Evolutionary conservation across 306 rosid species (phyloP).

Genomic region (Cercis canadensis): DNA sequence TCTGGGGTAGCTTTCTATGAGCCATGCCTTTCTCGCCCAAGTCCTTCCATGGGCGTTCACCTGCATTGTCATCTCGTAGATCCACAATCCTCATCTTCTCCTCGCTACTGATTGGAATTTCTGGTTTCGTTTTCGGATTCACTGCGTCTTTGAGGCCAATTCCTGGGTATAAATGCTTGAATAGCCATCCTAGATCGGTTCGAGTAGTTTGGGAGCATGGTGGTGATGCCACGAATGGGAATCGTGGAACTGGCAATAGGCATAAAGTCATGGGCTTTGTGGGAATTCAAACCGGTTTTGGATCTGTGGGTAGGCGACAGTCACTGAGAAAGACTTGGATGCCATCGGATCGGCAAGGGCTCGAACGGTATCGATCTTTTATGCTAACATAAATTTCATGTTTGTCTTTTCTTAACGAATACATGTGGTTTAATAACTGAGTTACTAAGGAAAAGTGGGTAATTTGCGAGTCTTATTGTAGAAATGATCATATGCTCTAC

Average conservation of each 20-base stretch:
- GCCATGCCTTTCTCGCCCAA: constrained; percentile 70
- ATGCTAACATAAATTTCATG: not conserved
- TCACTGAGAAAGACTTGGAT: constrained; percentile 91
- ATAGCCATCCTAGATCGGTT: constrained; percentile 60
- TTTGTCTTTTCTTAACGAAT: not conserved
- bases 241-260: constrained; percentile 33
- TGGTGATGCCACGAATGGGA: constrained; percentile 1
- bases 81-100: constrained; percentile 48
- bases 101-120: constrained; percentile 52
- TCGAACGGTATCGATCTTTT: constrained; percentile 61
- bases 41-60: constrained; percentile 48
- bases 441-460: not conserved
- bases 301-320: constrained; percentile 73
- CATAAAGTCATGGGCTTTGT: constrained; percentile 90
- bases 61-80: constrained; percentile 53
- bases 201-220: constrained; percentile 76
- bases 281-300: constrained; percentile 87
- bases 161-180: constrained; percentile 37
- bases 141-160: constrained; percentile 42
- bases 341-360: constrained; percentile 83
- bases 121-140: constrained; percentile 59
- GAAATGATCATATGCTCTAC: not conserved
- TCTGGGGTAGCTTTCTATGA: constrained; percentile 18
- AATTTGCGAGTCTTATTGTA: not conserved
- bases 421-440: not conserved